Base-by-base conservation (phyloP, 192 early-diverging fungal species). In the Coemansia sp. region DNA sequence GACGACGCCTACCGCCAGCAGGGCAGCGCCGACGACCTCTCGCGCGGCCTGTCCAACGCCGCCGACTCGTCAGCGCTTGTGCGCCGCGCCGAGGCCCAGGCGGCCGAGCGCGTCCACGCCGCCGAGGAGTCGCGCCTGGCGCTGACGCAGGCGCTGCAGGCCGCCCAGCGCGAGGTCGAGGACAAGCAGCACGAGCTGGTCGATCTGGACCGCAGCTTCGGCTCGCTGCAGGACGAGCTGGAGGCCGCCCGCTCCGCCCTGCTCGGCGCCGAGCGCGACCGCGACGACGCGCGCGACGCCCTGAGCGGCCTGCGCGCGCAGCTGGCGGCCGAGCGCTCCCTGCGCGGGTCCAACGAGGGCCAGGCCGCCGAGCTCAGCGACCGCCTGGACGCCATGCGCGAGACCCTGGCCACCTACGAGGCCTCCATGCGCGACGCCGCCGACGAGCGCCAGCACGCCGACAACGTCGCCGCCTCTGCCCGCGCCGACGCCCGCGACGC, bases 51-150 rank as follows among this genome's bases (percentile, higher is more conserved):
- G 24, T 27, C 24, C 24, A 27, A 27, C 24, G 24, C 24, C 66
- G 65, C 65, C 0, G 53, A 63, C 15, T 52, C 55, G 65, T 64
- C 52, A n/a, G 64, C 65, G 31, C 49, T 66, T 4, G 40, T 72
- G 55, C 66, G 60, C 52, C 64, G 57, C 39, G 58, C 90, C n/a
- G 74, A 87, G 50, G 77, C 87, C 0, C 93, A 95, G 53, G 83
- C 88, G 47, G 92, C 93, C 50, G 91, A 87, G 65, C 90, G 88
- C 43, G 77, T 96, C 50, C 90, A 90, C 29, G 89, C 89, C 49
- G 83, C 95, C 2, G 94, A 96, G 75, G 92, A 93, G 66, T 92
- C 92, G 13, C 89, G 92, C 9, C 85, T 90, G 72, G 92, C 93
- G 16, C 83, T 95, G n/a, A 75, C 93, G 20, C 88, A 91, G 24